These are phyloP conservation scores for Monilinia laxa DNA, from an alignment of 2,329 filamentous ascomycete genomes.

Conservation along the genomic window DNA sequence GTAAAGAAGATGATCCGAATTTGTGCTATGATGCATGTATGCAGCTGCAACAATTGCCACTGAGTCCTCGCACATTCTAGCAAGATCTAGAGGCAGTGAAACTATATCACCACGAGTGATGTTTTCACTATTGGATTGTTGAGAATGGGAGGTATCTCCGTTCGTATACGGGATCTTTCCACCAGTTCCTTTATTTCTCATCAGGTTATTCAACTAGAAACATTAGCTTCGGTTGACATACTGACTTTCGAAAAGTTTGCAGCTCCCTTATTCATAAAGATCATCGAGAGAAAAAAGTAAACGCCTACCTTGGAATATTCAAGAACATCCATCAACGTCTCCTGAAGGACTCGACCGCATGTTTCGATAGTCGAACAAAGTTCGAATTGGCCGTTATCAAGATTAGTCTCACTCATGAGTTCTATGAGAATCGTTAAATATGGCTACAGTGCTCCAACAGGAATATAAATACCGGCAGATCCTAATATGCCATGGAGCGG, in stretches of 20 bases:
- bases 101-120: not conserved
- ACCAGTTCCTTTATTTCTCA: not conserved
- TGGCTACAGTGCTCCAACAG: not conserved
- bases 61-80: slow-evolving; percentile 25
- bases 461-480: slow-evolving; percentile 43
- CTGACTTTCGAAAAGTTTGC: not conserved
- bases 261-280: too few relatives aligned
- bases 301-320: slow-evolving; percentile 48
- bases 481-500: slow-evolving; percentile 59
- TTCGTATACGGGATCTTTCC: not conserved
- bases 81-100: slow-evolving; percentile 23
- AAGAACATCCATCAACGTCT: slow-evolving; percentile 40
- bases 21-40: slow-evolving; percentile 18
- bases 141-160: not conserved
- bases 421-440: slow-evolving; percentile 13
- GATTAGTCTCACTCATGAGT: slow-evolving; percentile 11
- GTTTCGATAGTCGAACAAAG: slow-evolving; percentile 23
- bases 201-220: slow-evolving; percentile 13
- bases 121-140: not conserved
- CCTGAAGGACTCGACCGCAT: slow-evolving; percentile 30
- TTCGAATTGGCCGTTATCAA: slow-evolving; percentile 22
- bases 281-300: not conserved
- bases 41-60: slow-evolving; percentile 22
- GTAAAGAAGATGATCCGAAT: slow-evolving; percentile 1
- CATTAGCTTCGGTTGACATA: not conserved